Percentiles rank a stretch among this genome's conserved stretches.
These are phyloP conservation scores for Kalmusia sp. DNA, from an alignment of 2,329 filamentous ascomycete genomes.

Conservation along the genomic window DNA sequence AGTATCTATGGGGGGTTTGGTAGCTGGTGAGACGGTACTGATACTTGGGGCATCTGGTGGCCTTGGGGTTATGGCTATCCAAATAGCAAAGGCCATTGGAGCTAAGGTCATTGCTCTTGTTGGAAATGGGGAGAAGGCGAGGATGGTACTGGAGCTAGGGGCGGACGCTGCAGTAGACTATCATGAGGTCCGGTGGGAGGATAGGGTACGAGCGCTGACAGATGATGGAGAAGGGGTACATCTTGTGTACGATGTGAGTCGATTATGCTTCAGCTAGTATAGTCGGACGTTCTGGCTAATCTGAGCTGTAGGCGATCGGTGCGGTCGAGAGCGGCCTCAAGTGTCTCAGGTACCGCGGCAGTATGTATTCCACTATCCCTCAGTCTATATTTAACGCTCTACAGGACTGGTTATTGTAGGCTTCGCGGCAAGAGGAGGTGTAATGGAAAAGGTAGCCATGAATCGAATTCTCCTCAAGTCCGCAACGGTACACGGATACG, in stretches of 20 bases:
- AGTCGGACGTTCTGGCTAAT: slow-evolving; percentile 50
- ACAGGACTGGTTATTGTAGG: slow-evolving; percentile 62
- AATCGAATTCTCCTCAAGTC: slow-evolving; percentile 19
- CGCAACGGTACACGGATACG: slow-evolving; percentile 57
- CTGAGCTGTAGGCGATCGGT: no score
- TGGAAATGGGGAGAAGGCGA: slow-evolving; percentile 55
- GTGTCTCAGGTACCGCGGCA: no score
- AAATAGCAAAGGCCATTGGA: slow-evolving; percentile 61
- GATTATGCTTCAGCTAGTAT: no score
- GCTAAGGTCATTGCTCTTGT: slow-evolving; percentile 63
- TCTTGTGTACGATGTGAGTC: no score
- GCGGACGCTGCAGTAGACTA: slow-evolving; percentile 55
- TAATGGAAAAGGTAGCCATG: slow-evolving; percentile 54
- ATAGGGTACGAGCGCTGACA: slow-evolving; percentile 58
- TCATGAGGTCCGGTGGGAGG: slow-evolving; percentile 55
- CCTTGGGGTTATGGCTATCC: slow-evolving; percentile 62
- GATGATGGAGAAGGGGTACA: slow-evolving; percentile 59
- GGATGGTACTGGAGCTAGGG: slow-evolving; percentile 49
- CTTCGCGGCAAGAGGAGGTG: slow-evolving; percentile 62
- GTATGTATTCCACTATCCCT: slow-evolving; percentile 52
- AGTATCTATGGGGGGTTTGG: slow-evolving; percentile 50
- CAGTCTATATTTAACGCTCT: background rate
- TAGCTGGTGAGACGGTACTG: slow-evolving; percentile 58
- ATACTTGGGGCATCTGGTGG: slow-evolving; percentile 64
- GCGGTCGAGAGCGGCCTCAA: no score